A percentile compares a stretch with the other conserved stretches of the same genome.
These are phyloP conservation scores for Neopestalotiopsis sp. DNA, from an alignment of 2,329 filamentous ascomycete species.

Conservation along the genomic window DNA sequence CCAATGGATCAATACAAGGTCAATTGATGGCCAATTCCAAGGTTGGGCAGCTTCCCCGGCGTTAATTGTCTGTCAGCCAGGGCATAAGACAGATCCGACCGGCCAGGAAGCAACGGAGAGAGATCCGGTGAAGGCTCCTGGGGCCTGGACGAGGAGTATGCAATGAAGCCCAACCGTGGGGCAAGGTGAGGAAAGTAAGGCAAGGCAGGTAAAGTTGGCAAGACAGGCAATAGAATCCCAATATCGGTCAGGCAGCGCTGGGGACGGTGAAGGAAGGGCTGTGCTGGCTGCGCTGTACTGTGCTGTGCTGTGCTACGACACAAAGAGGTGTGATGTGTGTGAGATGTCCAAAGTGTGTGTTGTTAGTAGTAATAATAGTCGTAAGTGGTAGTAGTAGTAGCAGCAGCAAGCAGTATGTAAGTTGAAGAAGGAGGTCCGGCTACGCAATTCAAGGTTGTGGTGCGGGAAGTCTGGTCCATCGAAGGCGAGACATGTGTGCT, in stretches of 20 bases:
- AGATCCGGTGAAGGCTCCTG: slow-evolving; percentile 33
- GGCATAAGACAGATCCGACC: slow-evolving; percentile 26
- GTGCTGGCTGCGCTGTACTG: slow-evolving; percentile 43
- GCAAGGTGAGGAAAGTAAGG: slow-evolving; percentile 40
- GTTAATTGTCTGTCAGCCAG: slow-evolving; percentile 28
- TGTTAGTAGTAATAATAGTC: background rate
- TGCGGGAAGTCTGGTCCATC: slow-evolving; percentile 57
- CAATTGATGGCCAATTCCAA: slow-evolving; percentile 24
- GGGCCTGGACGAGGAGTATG: slow-evolving; percentile 42
- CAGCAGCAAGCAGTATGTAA: slow-evolving; percentile 17
- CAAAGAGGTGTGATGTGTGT: slow-evolving; percentile 40
- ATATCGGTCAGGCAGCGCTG: slow-evolving; percentile 40
- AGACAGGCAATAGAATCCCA: slow-evolving; percentile 17
- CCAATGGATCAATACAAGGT: slow-evolving; percentile 4
- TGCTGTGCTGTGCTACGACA: slow-evolving; percentile 42
- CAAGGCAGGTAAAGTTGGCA: slow-evolving; percentile 29
- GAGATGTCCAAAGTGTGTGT: background rate
- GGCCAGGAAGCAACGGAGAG: slow-evolving; percentile 34
- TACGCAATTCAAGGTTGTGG: slow-evolving; percentile 52
- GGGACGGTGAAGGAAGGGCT: slow-evolving; percentile 38
- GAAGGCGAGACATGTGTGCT: slow-evolving; percentile 67
- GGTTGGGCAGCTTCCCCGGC: slow-evolving; percentile 26
- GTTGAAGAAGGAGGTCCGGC: slow-evolving; percentile 48
- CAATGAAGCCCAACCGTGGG: slow-evolving; percentile 59
- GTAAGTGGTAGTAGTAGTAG: background rate